Conservation (phyloP, 164 flowering plant genomes). For the Nelumbo lutea region DNA sequence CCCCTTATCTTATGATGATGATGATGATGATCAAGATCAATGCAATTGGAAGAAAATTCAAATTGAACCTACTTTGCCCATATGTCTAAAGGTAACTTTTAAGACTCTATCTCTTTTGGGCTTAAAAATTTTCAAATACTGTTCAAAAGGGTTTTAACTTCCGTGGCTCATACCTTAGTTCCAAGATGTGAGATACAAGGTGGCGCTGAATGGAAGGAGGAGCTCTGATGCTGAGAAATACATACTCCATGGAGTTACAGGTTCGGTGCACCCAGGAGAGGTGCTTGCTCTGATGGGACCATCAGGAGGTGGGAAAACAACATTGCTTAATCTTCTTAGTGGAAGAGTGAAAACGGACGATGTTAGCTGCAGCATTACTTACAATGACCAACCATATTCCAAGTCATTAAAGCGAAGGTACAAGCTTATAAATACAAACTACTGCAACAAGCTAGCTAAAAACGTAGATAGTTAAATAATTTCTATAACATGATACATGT, state of each 20-base stretch:
- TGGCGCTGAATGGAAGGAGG: conserved; percentile 7
- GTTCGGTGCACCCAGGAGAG: conserved; percentile 30
- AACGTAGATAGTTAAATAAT: no score
- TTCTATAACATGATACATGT: no score
- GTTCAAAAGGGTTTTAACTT: background rate
- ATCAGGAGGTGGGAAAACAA: conserved; percentile 42
- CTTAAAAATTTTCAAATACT: no score
- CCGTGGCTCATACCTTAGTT: conserved; percentile 11
- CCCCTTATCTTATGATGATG: conserved; percentile 10
- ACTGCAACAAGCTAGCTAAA: no score
- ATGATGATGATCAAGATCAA: conserved; percentile 10
- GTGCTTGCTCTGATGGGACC: conserved; percentile 41
- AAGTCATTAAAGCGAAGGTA: conserved; percentile 28
- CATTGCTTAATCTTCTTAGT: conserved; percentile 31
- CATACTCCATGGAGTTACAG: conserved; percentile 27
- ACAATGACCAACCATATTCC: conserved; percentile 25
- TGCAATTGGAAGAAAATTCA: conserved; percentile 10
- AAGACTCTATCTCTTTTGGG: background rate
- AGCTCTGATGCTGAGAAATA: conserved; percentile 9
- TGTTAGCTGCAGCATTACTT: conserved; percentile 24
- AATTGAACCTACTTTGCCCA: conserved; percentile 17
- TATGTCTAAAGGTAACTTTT: conserved; percentile 21
- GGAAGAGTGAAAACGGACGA: conserved; percentile 15
- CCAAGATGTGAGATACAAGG: conserved; percentile 29
- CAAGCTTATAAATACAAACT: background rate